These are phyloP conservation scores for Aspergillus alliaceus DNA, from an alignment of 2,329 filamentous ascomycete genomes.

Conservation along the genomic window DNA sequence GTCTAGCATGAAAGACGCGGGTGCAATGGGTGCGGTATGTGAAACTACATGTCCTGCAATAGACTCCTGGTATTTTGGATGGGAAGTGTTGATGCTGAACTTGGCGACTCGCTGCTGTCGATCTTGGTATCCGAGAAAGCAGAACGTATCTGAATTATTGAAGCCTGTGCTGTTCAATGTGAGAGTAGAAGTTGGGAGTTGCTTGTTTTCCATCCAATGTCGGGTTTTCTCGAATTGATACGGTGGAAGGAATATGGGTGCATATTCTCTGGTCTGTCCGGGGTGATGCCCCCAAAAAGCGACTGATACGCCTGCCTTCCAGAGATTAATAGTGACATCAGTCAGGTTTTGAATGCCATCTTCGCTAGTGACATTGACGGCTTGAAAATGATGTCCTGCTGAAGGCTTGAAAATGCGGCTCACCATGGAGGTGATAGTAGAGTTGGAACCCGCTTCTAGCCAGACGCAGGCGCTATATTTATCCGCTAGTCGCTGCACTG, in stretches of 20 bases:
- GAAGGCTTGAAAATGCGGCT: constrained; percentile 23
- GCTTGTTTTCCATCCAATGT: constrained; percentile 41
- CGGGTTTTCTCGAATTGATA: constrained; percentile 46
- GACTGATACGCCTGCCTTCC: constrained; percentile 39
- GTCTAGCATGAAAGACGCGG: constrained; percentile 16
- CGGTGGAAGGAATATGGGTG: constrained; percentile 37
- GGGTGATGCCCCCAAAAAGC: constrained; percentile 41
- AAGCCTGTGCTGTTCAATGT: neutral
- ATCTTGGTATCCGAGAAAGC: constrained; percentile 15
- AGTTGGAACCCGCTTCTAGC: constrained; percentile 44
- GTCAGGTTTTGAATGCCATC: constrained; percentile 19
- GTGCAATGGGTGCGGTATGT: constrained; percentile 16
- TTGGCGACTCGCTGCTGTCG: neutral
- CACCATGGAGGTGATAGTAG: constrained; percentile 36
- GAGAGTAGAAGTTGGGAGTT: neutral
- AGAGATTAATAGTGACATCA: constrained; percentile 36
- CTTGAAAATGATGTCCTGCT: constrained; percentile 16
- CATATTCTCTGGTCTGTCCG: constrained; percentile 27
- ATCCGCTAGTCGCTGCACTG: constrained; percentile 37
- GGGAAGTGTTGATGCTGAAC: constrained; percentile 17
- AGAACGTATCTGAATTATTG: neutral
- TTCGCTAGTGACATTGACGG: constrained; percentile 13
- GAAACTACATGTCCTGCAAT: constrained; percentile 17
- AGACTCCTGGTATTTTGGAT: constrained; percentile 11
- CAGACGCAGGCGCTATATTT: constrained; percentile 25